Conservation (phyloP, 768 basidiomycete species). For the Trametes gibbosa region DNA sequence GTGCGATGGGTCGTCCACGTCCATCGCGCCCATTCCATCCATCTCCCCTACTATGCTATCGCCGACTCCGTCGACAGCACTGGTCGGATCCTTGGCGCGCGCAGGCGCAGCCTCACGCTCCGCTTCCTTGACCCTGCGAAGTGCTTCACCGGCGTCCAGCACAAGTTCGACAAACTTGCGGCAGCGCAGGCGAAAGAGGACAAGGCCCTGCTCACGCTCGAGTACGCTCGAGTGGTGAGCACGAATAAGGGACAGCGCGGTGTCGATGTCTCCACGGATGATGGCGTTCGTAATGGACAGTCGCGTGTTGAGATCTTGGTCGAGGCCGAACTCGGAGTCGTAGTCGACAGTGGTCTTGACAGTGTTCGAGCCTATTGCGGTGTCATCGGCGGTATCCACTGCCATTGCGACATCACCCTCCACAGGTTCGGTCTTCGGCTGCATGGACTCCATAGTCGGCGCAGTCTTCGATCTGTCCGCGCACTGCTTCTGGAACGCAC, state of each 20-base stretch:
- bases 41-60: conserved; percentile 37
- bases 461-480: conserved; percentile 15
- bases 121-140: conserved; percentile 55
- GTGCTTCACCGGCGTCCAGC: conserved; percentile 64
- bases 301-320: conserved; percentile 58
- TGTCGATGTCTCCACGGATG: conserved; percentile 66
- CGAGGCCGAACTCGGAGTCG: conserved; percentile 30
- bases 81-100: conserved; percentile 3
- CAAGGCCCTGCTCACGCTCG: conserved; percentile 61
- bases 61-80: conserved; percentile 30
- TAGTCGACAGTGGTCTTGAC: conserved; percentile 1
- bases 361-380: background rate
- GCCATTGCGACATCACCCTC: conserved; percentile 17
- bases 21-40: conserved; percentile 45
- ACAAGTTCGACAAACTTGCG: conserved; percentile 85
- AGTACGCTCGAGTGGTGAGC: conserved; percentile 63
- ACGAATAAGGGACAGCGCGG: conserved; percentile 55
- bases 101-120: conserved; percentile 31
- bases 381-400: conserved; percentile 18
- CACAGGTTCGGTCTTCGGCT: conserved; percentile 9
- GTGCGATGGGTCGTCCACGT: conserved; percentile 54
- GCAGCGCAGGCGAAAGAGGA: conserved; percentile 81
- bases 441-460: background rate
- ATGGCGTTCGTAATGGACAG: conserved; percentile 72
- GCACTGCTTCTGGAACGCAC: conserved; percentile 60